Percentiles rank a stretch among this genome's conserved stretches.
phyloP scores from a whole-genome alignment of 108 stramenopile genomes.

The Bacterosira constricta region DNA sequence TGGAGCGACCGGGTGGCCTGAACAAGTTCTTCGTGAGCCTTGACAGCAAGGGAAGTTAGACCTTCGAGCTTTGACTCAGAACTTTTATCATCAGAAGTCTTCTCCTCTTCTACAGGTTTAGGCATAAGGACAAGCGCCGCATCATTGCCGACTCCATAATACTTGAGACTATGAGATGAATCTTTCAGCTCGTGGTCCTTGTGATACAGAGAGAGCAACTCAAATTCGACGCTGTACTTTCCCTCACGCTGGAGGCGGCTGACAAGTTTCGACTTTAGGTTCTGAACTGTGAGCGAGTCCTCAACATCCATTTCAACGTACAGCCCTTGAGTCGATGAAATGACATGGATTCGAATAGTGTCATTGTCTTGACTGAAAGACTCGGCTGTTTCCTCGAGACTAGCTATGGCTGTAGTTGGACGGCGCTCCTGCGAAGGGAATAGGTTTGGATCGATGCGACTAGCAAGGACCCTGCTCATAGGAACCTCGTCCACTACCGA shows the following conservation, averaged over 20 bases:
- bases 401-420: background rate
- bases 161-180: slow-evolving; percentile 15
- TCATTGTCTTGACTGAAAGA: too few relatives aligned
- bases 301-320: slow-evolving; percentile 21
- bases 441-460: background rate
- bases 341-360: slow-evolving; percentile 35
- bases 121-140: slow-evolving; percentile 31
- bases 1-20: slow-evolving; percentile 4
- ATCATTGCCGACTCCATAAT: slow-evolving; percentile 15
- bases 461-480: background rate
- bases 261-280: slow-evolving; percentile 35
- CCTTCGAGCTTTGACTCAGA: slow-evolving; percentile 18
- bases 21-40: slow-evolving; percentile 5
- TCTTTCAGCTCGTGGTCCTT: slow-evolving; percentile 23
- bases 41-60: slow-evolving; percentile 11
- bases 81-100: background rate
- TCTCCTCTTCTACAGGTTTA: background rate
- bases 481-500: background rate
- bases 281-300: slow-evolving; percentile 22
- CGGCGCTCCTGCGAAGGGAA: slow-evolving; percentile 37
- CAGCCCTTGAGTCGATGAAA: slow-evolving; percentile 30
- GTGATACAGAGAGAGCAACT: slow-evolving; percentile 13
- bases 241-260: background rate
- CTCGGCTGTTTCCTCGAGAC: too few relatives aligned
- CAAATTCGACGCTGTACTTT: slow-evolving; percentile 4